Evolutionary conservation across 257 asterid species (phyloP), one percentile per base, ranked within the genome.

Genomic region (Marsdenia floribunda): DNA sequence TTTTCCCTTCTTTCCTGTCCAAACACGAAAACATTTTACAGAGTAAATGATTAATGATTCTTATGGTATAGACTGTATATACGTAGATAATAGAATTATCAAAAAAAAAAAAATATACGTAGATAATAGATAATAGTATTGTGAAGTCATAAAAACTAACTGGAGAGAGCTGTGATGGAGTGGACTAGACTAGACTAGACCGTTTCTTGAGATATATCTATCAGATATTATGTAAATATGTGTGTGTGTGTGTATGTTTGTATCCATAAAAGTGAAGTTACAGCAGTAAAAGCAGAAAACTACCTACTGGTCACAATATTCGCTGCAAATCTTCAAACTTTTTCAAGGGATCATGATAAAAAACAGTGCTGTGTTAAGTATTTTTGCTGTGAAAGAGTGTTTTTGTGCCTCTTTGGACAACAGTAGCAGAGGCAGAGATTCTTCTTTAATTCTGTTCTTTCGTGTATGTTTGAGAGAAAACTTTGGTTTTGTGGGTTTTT

Each of bases 371-470:
- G 77, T 74, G 26, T 19, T 54, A 44, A 44, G 60, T 4, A 1
- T 52, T 14, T 15, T 52, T 21, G 24, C 24, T 19, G 60, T 21
- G 49, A 8, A 8, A 5, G 60, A 54, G 60, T 54, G 60, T 54
- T 54, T 26, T 21, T 19, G 60, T 54, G 72, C 37, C 49, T 33
- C 61, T 49, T 44, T 74, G 77, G 72, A 74, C 77, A 64, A 33
- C 50, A 18, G 3, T 16, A 49, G 71, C 53, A 57, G 42, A 63
- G 47, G 49, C 66, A 76, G 75, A 76, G 65, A 76, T 69, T 61
- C 60, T 42, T 5, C 33, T 67, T 38, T 19, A n/a, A 44, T 44
- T 44, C 49, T 44, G 0, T 44, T 7, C 12, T 44, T 44, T 44
- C 6, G 12, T 44, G 49, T 44, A 44, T 44, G 49, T 44, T 6